Percentiles rank a stretch among this genome's conserved stretches.
Conservation (phyloP, 495 filamentous ascomycete species). For the Gamarada debralockiae region DNA sequence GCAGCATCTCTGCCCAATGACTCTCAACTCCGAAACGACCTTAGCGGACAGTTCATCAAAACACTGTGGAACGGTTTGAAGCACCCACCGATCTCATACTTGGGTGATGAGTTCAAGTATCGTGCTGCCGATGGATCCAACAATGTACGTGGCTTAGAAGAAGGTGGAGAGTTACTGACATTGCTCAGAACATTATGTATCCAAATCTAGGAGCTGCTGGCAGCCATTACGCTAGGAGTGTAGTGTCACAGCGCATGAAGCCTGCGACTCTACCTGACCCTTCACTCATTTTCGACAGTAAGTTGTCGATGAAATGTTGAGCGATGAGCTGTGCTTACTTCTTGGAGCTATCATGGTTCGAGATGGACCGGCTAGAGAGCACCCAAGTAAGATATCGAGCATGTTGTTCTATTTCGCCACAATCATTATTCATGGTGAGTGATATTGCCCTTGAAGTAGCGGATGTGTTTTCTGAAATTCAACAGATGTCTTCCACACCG, state of each 20-base stretch:
- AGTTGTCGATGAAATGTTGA: not conserved
- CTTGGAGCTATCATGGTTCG: not conserved
- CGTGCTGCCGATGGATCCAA: constrained; percentile 63
- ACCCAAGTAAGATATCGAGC: constrained; percentile 63
- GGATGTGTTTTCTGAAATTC: no score
- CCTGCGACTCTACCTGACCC: constrained; percentile 31
- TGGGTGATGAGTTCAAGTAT: constrained; percentile 50
- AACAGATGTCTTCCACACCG: constrained; percentile 4
- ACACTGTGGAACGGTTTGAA: constrained; percentile 58
- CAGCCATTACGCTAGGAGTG: constrained; percentile 69
- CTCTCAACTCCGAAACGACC: no score
- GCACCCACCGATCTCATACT: constrained; percentile 40
- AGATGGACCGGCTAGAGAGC: constrained; percentile 25
- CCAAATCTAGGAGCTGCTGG: constrained; percentile 58
- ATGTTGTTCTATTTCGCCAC: constrained; percentile 82
- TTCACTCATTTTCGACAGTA: not conserved
- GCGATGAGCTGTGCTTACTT: not conserved
- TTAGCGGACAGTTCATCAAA: no score
- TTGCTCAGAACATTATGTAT: constrained; percentile 39
- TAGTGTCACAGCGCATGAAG: constrained; percentile 54
- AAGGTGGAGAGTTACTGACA: not conserved
- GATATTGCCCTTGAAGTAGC: no score
- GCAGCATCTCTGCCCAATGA: no score
- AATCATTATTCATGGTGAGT: constrained; percentile 78
- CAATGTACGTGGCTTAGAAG: constrained; percentile 37